Evolutionary conservation across 2,329 filamentous ascomycete species (phyloP).

Genomic region (Parascedosporium putredinis): DNA sequence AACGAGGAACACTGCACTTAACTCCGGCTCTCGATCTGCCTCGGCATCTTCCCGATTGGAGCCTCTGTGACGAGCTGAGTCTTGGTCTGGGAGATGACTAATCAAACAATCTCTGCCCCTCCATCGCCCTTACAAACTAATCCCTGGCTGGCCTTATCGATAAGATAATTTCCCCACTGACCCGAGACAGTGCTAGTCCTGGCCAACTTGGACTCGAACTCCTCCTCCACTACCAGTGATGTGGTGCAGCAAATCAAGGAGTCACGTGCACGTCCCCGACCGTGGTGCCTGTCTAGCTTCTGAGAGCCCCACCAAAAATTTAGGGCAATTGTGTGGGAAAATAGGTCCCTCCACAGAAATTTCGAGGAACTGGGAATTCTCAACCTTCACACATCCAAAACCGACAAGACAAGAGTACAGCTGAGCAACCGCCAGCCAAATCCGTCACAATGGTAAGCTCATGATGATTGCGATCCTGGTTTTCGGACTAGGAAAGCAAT

Average conservation of each 20-base stretch:
- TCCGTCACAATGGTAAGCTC: constrained; percentile 62
- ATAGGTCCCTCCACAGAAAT: constrained; percentile 27
- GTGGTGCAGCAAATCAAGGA: neutral
- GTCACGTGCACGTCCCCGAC: constrained; percentile 6
- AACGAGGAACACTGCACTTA: neutral
- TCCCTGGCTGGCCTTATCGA: neutral
- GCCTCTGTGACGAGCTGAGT: neutral
- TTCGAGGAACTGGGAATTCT: constrained; percentile 10
- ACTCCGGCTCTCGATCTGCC: neutral
- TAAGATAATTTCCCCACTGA: neutral
- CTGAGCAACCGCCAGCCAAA: constrained; percentile 16
- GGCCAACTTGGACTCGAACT: too few species aligned
- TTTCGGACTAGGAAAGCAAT: neutral
- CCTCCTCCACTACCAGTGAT: too few species aligned
- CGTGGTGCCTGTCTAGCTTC: neutral
- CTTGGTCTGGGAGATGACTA: neutral
- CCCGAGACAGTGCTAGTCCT: too few species aligned
- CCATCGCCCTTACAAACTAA: neutral
- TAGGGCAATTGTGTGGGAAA: constrained; percentile 6
- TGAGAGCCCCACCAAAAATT: constrained; percentile 6
- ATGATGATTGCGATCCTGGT: constrained; percentile 14
- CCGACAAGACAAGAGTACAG: constrained; percentile 2
- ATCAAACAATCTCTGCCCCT: too few species aligned
- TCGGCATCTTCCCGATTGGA: neutral
- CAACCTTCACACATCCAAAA: constrained; percentile 8